Conservation (phyloP, 495 filamentous ascomycete genomes). For the Evernia prunastri region DNA sequence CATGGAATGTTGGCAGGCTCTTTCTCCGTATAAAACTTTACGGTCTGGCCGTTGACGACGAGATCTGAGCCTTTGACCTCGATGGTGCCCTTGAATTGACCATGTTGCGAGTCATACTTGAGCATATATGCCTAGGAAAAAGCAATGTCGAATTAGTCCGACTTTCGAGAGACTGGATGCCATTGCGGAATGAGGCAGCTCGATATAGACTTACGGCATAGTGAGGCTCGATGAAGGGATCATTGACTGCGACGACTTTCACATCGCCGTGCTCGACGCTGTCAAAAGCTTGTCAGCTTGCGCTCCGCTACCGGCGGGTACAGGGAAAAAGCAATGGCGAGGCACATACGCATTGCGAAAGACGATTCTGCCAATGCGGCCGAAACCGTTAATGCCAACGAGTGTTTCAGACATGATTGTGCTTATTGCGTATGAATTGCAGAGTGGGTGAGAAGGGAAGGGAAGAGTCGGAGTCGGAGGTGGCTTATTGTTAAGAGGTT, state of each 20-base stretch:
- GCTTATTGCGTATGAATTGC: neutral
- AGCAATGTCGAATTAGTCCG: constrained; percentile 4
- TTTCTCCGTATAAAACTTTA: constrained; percentile 92
- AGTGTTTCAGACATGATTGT: constrained; percentile 23
- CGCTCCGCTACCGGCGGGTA: constrained; percentile 18
- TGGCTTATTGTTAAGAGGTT: neutral
- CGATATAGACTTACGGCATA: constrained; percentile 73
- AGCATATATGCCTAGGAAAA: constrained; percentile 85
- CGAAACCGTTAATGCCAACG: constrained; percentile 98
- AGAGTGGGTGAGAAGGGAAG: neutral
- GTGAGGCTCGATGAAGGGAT: constrained; percentile 96
- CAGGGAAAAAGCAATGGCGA: constrained; percentile 24
- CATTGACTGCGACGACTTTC: constrained; percentile 92
- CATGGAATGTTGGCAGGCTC: constrained; percentile 91
- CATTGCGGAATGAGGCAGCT: neutral
- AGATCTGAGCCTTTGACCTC: constrained; percentile 68
- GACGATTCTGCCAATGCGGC: constrained; percentile 97
- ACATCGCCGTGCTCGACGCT: constrained; percentile 80
- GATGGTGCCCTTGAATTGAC: constrained; percentile 89
- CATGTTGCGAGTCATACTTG: constrained; percentile 97
- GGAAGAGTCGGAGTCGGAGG: too few relatives aligned
- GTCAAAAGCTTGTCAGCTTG: constrained; percentile 34
- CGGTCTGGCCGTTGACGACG: constrained; percentile 86
- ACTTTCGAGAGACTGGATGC: neutral
- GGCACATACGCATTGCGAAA: constrained; percentile 71